Evolutionary conservation across 2,329 filamentous ascomycete genomes (phyloP), one percentile per base, ranked within the genome.

Genomic region (Nigrograna mackinnonii): DNA sequence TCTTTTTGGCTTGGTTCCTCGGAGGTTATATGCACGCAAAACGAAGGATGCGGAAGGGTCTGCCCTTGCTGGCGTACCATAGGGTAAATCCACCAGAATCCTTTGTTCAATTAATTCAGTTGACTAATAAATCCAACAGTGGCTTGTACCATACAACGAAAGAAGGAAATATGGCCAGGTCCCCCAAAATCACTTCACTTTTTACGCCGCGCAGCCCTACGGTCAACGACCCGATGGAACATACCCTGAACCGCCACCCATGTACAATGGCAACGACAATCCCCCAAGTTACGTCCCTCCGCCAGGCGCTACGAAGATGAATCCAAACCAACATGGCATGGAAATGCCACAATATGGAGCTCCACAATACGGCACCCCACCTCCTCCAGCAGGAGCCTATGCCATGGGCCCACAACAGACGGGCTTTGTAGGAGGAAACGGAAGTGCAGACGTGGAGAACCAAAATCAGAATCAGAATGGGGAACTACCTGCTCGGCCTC

Each of bases 11-110:
- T 31, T 89, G 84, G 75, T 74, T 91, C 57, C 52, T 88, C 40
- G 75, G 81, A 45, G 87, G 86, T 47, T 86, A 87, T 65, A 69
- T 80, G 35, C 89, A 92, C 68, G 89, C 87, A 34, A 81, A 81
- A 63, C 70, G 71, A 34, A 78, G 89, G 35, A 74, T 91, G 50
- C 76, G 73, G 47, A 85, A 83, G 64, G 87, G 87, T 2, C 72
- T 83, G 26, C 73, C 76, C 14, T 85, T 87, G 13, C 68, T 91
- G 24, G 69, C 68, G 48, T 92, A 92, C 61, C 87, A 94, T 68
- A 74, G 84, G 41, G 67, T 71, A 61, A 17, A 28, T 36, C 21
- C 40, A 7, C 32, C 30, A 30, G 9, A 11, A 22, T 22, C 33
- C 22, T 40, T 14, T 22, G 17, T 35, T 17, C 19, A 33, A 46